Base-by-base conservation (phyloP, 208 protist genomes). In the Crithidia acanthocephali region DNA sequence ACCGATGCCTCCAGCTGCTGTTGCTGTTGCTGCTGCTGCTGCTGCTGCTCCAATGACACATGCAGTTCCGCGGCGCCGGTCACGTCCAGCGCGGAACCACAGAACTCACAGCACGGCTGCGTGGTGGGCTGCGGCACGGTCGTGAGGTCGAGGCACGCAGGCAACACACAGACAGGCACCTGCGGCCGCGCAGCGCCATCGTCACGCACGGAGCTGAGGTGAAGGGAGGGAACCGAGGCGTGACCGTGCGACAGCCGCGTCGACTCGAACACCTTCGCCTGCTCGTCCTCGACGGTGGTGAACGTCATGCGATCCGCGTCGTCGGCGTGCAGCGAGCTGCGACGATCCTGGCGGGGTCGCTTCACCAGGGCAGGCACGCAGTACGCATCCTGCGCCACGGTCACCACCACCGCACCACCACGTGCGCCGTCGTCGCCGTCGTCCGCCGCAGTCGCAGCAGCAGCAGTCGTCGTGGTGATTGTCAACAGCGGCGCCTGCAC, bases 71-170 rank as follows among this genome's bases (percentile, higher is more conserved):
- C 15, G 20, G 10, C 35, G 3, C 9, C 59, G 18, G 1, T 13
- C 18, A 22, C 20, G 4, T 25, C 44, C 2, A 53, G 18, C 3
- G 25, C 45, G 7, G 1, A 5, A 0, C 44, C 45, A 20, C 59
- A 65, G 59, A 53, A 65, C 44, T 65, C 59, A 37, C 59, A 65
- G 18, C 23, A 13, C 28, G 35, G 59, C 59, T 44, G 57, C 20
- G 10, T 4, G 16, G 35, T 51, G 25, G n/a, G 37, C 25, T n/a
- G 59, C 25, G 22, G 44, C 44, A 37, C 4, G 15, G 59, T 2
- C 5, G 20, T 7, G 2, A 65, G 20, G 37, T 30, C 18, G 40
- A 63, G 2, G 13, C 7, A 63, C 22, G 57, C 7, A 23, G 57
- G 57, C 57, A 63, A 15, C 37, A 40, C 27, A 40, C 57, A 33